These are phyloP conservation scores for Pterulicium gracile DNA, from an alignment of 1,284 basidiomycete species.

Conservation along the genomic window DNA sequence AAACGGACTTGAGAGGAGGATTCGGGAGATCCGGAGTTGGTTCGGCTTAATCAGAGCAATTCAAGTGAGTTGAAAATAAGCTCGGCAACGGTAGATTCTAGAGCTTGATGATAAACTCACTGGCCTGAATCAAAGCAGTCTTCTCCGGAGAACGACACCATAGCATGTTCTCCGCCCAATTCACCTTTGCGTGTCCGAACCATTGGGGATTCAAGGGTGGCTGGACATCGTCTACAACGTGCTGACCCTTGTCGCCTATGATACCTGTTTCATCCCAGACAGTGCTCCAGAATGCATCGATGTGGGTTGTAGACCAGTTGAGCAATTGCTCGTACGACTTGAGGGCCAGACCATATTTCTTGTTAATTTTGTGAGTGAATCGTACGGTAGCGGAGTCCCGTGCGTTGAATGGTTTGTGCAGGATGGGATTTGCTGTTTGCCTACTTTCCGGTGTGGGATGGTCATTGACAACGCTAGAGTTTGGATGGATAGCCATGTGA, in stretches of 20 bases:
- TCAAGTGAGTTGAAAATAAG: slow-evolving; percentile 6
- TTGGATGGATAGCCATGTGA: not conserved
- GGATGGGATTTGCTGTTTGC: slow-evolving; percentile 15
- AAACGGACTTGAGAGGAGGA: slow-evolving; percentile 36
- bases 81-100: slow-evolving; percentile 6
- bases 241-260: slow-evolving; percentile 48
- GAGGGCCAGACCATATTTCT: slow-evolving; percentile 35
- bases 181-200: slow-evolving; percentile 63
- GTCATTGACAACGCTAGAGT: no score
- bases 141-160: slow-evolving; percentile 44
- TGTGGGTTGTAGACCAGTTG: slow-evolving; percentile 55
- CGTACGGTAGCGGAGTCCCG: slow-evolving; percentile 39
- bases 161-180: slow-evolving; percentile 86
- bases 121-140: slow-evolving; percentile 67
- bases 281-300: slow-evolving; percentile 63
- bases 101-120: slow-evolving; percentile 28
- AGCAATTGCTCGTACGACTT: slow-evolving; percentile 59
- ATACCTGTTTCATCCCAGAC: slow-evolving; percentile 70
- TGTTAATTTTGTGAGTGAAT: slow-evolving; percentile 51
- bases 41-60: slow-evolving; percentile 46
- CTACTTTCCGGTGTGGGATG: slow-evolving; percentile 4
- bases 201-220: slow-evolving; percentile 71
- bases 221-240: slow-evolving; percentile 51
- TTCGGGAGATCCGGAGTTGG: slow-evolving; percentile 37
- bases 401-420: slow-evolving; percentile 41